Evolutionary conservation across 164 flowering plant genomes (phyloP), one percentile per base, ranked within the genome.

Genomic region (Houttuynia cordata): DNA sequence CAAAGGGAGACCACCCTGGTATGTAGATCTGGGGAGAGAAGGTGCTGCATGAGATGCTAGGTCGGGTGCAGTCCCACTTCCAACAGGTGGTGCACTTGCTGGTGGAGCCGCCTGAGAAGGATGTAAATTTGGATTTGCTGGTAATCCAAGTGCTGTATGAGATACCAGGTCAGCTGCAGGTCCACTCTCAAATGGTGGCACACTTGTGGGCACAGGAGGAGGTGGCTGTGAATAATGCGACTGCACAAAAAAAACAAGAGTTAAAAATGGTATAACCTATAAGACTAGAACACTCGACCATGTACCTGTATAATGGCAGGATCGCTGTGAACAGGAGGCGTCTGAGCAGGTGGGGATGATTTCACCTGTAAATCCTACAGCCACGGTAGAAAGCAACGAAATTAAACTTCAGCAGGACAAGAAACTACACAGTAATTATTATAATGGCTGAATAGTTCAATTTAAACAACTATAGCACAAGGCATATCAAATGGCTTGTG

Each of bases 261-360:
- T 54, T 24, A 54, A 23, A 24, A 23, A 54, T 1, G 23, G 10
- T 10, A 13, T 54, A 23, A 24, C 30, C 4, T 54, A 17, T 1
- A 10, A 54, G n/a, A 52, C 53, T 5, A 49, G 8, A 57, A 57
- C 10, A 10, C 18, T 9, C 52, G 15, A 39, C 47, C 37, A 62
- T 42, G 62, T 61, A 84, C 97, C 92, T 90, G 97, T 68, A 90
- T 90, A 61, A 90, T 87, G 57, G 94, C 97, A 24, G 97, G 94
- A 69, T 90, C 97, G 71, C 71, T 83, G 68, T 83, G 80, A 41
- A 87, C 78, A 25, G 85, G 77, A 50, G 85, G 69, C 17, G 80
- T 21, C 67, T 81, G 94, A 56, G 73, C 83, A 62, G 94, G 87
- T 47, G 90, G 90, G 56, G 94, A 82, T 50, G 95, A 77, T 74